Conservation (phyloP, 1,284 basidiomycete species). For the Pseudozyma sp. region DNA sequence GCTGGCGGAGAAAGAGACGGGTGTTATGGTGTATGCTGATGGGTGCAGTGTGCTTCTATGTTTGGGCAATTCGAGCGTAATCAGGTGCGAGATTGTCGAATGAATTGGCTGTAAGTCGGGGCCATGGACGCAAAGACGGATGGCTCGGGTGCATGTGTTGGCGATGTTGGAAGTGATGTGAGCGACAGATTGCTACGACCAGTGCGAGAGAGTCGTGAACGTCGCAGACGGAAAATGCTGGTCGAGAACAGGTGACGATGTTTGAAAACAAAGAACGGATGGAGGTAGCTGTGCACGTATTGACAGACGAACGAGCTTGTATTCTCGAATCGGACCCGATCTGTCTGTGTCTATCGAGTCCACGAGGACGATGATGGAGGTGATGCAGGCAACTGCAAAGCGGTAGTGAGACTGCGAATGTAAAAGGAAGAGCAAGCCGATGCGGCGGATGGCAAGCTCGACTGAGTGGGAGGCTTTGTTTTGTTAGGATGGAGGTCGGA, state of each 20-base stretch:
- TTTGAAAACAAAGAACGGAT: too few relatives aligned
- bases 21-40: not conserved
- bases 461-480: slow-evolving; percentile 10
- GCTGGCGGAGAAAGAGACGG: not conserved
- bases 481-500: slow-evolving; percentile 33
- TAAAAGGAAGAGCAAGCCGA: too few relatives aligned
- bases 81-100: not conserved
- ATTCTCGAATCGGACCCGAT: slow-evolving; percentile 31
- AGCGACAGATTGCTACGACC: too few relatives aligned
- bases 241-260: too few relatives aligned
- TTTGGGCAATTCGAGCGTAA: not conserved
- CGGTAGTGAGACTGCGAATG: not conserved
- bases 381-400: not conserved
- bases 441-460: not conserved
- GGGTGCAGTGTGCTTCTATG: not conserved
- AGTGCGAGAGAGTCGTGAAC: too few relatives aligned
- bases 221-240: too few relatives aligned
- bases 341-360: not conserved
- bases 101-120: not conserved
- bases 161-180: too few relatives aligned
- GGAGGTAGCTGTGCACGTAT: too few relatives aligned
- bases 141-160: too few relatives aligned
- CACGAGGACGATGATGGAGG: not conserved
- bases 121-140: too few relatives aligned
- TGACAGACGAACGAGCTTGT: too few relatives aligned